Evolutionary conservation across 305 asterid species (phyloP).

Genomic region (Vinca major): DNA sequence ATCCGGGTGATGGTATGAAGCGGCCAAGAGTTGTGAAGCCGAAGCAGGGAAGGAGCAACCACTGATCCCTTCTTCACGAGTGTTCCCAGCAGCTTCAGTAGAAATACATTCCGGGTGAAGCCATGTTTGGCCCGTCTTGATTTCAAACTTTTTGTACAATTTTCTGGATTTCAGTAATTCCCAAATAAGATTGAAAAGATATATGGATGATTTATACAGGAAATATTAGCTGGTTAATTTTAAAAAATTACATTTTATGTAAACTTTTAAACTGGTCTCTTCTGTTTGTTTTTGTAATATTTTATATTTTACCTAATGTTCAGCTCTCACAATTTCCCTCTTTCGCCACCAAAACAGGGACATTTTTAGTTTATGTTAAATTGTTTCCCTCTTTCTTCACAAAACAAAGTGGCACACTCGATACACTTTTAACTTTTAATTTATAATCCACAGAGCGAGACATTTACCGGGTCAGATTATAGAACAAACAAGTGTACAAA

Average conservation of each 20-base stretch:
- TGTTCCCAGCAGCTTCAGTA: not conserved
- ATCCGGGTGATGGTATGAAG: conserved; percentile 26
- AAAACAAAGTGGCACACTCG: too few relatives aligned
- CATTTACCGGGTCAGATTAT: too few relatives aligned
- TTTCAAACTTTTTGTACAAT: not conserved
- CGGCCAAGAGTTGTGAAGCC: conserved; percentile 29
- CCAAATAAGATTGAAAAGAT: not conserved
- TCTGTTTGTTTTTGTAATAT: not conserved
- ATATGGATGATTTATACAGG: conserved; percentile 1
- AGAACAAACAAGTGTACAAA: too few relatives aligned
- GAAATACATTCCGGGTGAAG: not conserved
- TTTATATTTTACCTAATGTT: not conserved
- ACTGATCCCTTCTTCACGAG: not conserved
- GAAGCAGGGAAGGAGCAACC: conserved; percentile 20
- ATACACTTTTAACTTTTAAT: too few relatives aligned
- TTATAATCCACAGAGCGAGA: too few relatives aligned
- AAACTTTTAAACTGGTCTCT: not conserved
- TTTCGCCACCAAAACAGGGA: too few relatives aligned
- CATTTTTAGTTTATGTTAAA: too few relatives aligned
- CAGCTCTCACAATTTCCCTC: too few relatives aligned
- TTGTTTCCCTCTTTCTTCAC: too few relatives aligned
- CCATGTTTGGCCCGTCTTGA: not conserved
- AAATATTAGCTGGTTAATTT: not conserved
- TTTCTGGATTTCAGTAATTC: conserved; percentile 1
- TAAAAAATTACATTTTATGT: not conserved